These are phyloP conservation scores for Zanthoxylum bungeanum DNA, from an alignment of 345 rosid species.

Conservation along the genomic window DNA sequence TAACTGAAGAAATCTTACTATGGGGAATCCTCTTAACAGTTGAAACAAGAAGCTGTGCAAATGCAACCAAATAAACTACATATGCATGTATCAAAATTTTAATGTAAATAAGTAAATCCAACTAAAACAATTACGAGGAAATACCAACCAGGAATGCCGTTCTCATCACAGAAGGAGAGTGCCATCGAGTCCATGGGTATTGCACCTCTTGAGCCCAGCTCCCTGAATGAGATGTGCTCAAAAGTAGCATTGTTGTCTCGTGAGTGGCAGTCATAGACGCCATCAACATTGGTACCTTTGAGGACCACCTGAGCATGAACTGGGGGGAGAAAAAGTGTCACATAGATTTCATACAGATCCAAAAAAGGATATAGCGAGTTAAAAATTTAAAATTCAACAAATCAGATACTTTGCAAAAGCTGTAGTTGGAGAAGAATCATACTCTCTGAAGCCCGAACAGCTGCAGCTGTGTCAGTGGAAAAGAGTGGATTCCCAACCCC, in stretches of 20 bases:
- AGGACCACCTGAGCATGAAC: slow-evolving; percentile 45
- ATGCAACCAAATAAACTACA: slow-evolving; percentile 1
- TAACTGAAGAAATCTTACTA: not conserved
- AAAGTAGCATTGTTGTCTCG: slow-evolving; percentile 19
- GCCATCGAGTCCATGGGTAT: slow-evolving; percentile 42
- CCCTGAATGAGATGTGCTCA: slow-evolving; percentile 41
- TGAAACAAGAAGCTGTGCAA: not conserved
- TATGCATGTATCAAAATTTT: not conserved
- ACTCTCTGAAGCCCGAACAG: slow-evolving; percentile 48
- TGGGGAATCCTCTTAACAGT: not conserved
- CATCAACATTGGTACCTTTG: slow-evolving; percentile 39
- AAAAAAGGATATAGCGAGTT: not conserved
- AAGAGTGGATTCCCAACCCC: slow-evolving; percentile 45
- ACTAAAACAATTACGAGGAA: not conserved
- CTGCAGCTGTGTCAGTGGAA: slow-evolving; percentile 48
- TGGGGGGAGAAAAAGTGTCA: slow-evolving; percentile 52
- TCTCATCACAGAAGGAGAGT: slow-evolving; percentile 46
- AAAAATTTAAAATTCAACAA: too few relatives aligned
- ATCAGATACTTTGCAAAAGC: not conserved
- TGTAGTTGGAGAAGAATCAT: not conserved
- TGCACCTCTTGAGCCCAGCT: slow-evolving; percentile 27
- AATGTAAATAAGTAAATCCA: not conserved
- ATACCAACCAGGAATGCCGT: slow-evolving; percentile 43
- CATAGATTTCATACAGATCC: not conserved
- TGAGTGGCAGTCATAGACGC: slow-evolving; percentile 33